Evolutionary conservation across 805 yeast species (phyloP).

Genomic region (Metschnikowia similis): DNA sequence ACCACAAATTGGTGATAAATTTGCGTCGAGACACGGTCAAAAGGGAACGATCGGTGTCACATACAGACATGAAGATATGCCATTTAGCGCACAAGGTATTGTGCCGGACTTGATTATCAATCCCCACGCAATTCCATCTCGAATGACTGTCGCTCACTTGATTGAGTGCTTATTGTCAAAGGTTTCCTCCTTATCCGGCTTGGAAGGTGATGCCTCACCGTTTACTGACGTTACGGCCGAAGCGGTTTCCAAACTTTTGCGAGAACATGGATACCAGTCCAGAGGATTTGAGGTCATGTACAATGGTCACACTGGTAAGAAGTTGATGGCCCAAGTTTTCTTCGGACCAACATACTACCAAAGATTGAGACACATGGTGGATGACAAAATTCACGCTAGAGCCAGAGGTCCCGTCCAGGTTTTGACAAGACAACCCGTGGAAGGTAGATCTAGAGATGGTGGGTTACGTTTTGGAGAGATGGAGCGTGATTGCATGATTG

Average conservation of each 20-base stretch:
- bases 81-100: slow-evolving; percentile 90
- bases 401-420: slow-evolving; percentile 99
- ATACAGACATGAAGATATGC: slow-evolving; percentile 98
- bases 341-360: slow-evolving; percentile 99
- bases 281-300: slow-evolving; percentile 99
- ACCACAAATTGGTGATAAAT: slow-evolving; percentile 99
- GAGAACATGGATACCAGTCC: slow-evolving; percentile 96
- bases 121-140: slow-evolving; percentile 99
- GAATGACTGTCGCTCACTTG: slow-evolving; percentile 99
- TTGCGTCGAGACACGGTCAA: slow-evolving; percentile 99
- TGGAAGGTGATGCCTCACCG: slow-evolving; percentile 99
- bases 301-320: slow-evolving; percentile 98
- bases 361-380: slow-evolving; percentile 98
- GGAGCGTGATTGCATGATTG: slow-evolving; percentile 99
- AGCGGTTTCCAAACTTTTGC: slow-evolving; percentile 84
- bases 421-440: slow-evolving; percentile 96
- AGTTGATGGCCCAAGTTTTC: slow-evolving; percentile 96
- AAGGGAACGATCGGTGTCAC: slow-evolving; percentile 99
- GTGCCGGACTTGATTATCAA: slow-evolving; percentile 97
- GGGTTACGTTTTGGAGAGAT: slow-evolving; percentile 98
- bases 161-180: slow-evolving; percentile 95
- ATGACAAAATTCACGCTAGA: slow-evolving; percentile 97
- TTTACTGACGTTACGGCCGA: slow-evolving; percentile 98
- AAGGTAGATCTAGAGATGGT: slow-evolving; percentile 99
- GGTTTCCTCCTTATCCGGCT: slow-evolving; percentile 90